phyloP scores from a whole-genome alignment of 371 early-diverging fungal species.

The Amoeboaphelidium occidentale region DNA sequence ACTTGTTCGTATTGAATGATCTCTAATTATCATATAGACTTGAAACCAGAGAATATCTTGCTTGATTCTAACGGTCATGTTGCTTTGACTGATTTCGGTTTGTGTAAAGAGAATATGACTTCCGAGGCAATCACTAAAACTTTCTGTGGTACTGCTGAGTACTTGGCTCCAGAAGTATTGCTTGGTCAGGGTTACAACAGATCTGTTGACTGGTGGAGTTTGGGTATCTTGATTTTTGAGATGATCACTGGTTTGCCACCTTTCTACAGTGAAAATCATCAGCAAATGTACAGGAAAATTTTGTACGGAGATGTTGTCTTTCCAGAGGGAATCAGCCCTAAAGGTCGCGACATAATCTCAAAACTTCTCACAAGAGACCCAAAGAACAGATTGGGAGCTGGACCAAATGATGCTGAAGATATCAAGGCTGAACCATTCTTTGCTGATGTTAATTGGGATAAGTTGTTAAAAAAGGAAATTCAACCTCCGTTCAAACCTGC shows the following conservation, averaged over 20 bases:
- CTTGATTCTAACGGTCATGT: constrained; percentile 55
- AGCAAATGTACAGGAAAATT: constrained; percentile 53
- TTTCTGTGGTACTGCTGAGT: constrained; percentile 86
- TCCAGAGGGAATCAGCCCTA: constrained; percentile 23
- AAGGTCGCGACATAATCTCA: not conserved
- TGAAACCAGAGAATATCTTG: constrained; percentile 62
- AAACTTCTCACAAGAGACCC: constrained; percentile 31
- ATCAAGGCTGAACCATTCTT: constrained; percentile 88
- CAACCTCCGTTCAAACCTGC: constrained; percentile 34
- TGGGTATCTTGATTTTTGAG: constrained; percentile 63
- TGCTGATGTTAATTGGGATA: constrained; percentile 63
- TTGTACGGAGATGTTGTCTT: constrained; percentile 46
- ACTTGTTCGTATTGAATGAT: too few relatives aligned
- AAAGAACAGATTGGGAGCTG: constrained; percentile 27
- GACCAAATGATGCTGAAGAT: constrained; percentile 38
- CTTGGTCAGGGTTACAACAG: constrained; percentile 19
- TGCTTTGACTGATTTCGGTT: constrained; percentile 61
- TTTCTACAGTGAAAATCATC: constrained; percentile 47
- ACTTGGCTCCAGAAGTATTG: constrained; percentile 87
- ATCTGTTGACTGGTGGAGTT: constrained; percentile 52
- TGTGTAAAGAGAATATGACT: constrained; percentile 32
- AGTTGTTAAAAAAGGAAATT: constrained; percentile 22
- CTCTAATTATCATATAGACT: constrained; percentile 24
- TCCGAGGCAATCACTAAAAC: constrained; percentile 40
- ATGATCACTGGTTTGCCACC: constrained; percentile 46